Evolutionary conservation across 179 eudicot species (phyloP).

Genomic region (Patellifolia procumbens): DNA sequence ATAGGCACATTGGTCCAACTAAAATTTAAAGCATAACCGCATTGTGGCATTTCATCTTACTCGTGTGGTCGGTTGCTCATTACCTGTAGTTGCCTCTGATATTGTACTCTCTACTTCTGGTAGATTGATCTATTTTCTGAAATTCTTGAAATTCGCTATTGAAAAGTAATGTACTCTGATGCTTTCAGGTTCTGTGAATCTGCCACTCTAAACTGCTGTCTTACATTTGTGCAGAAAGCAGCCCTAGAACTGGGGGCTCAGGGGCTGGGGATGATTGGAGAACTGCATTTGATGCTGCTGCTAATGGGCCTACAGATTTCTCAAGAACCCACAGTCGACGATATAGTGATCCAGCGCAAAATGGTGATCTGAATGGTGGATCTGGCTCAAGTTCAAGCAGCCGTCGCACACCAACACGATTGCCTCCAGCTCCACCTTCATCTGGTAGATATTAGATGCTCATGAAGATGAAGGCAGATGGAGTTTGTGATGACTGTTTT

Average conservation of each 20-base stretch:
- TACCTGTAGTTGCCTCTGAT: not conserved
- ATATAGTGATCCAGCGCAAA: slow-evolving; percentile 77
- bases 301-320: slow-evolving; percentile 67
- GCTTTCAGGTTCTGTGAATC: not conserved
- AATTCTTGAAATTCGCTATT: not conserved
- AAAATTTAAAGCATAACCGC: not conserved
- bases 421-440: slow-evolving; percentile 99
- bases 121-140: not conserved
- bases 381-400: slow-evolving; percentile 64
- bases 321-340: slow-evolving; percentile 79
- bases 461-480: slow-evolving; percentile 14
- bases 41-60: not conserved
- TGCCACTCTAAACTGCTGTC: not conserved
- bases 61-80: not conserved
- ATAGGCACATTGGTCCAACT: not conserved
- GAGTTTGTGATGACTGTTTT: slow-evolving; percentile 18
- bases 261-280: slow-evolving; percentile 95
- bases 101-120: not conserved
- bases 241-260: slow-evolving; percentile 68
- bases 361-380: slow-evolving; percentile 64
- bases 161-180: not conserved
- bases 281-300: slow-evolving; percentile 93
- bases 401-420: slow-evolving; percentile 91
- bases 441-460: slow-evolving; percentile 43
- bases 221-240: slow-evolving; percentile 59